Conservation (phyloP, 2,329 filamentous ascomycete genomes). For the Plectosphaerella cucumerina region DNA sequence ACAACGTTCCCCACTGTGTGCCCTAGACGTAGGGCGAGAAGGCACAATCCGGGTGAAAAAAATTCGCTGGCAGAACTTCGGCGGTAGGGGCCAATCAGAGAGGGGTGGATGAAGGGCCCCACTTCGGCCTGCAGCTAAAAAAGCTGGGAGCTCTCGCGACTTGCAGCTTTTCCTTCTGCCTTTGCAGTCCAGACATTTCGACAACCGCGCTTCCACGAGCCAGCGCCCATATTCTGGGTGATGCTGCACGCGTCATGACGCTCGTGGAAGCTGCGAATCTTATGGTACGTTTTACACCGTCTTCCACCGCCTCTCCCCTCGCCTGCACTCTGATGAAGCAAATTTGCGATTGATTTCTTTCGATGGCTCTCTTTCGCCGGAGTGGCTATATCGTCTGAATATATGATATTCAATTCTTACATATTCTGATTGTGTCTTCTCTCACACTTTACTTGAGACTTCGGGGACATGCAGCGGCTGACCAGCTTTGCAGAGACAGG, state of each 20-base stretch:
- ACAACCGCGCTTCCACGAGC: conserved; percentile 4
- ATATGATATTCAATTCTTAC: conserved; percentile 96
- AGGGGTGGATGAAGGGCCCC: background rate
- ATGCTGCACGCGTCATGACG: background rate
- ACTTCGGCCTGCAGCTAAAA: background rate
- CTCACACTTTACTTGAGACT: conserved; percentile 5
- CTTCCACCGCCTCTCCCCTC: conserved; percentile 5
- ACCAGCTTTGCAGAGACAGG: no score
- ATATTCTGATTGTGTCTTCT: conserved; percentile 75
- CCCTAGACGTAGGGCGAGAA: conserved; percentile 1
- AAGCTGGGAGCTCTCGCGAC: background rate
- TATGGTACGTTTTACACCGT: conserved; percentile 16
- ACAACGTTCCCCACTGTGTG: background rate
- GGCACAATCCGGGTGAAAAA: conserved; percentile 14
- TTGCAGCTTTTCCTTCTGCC: background rate
- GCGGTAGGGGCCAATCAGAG: background rate
- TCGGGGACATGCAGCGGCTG: background rate
- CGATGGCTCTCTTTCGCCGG: conserved; percentile 86
- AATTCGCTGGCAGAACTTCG: conserved; percentile 17
- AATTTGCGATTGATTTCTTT: conserved; percentile 98
- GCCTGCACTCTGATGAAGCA: conserved; percentile 70
- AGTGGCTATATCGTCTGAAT: conserved; percentile 71
- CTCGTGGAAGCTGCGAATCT: background rate
- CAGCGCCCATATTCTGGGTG: background rate
- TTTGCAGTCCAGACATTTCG: background rate